These are phyloP conservation scores for Neurospora sp. DNA, from an alignment of 495 filamentous ascomycete genomes.

Conservation along the genomic window DNA sequence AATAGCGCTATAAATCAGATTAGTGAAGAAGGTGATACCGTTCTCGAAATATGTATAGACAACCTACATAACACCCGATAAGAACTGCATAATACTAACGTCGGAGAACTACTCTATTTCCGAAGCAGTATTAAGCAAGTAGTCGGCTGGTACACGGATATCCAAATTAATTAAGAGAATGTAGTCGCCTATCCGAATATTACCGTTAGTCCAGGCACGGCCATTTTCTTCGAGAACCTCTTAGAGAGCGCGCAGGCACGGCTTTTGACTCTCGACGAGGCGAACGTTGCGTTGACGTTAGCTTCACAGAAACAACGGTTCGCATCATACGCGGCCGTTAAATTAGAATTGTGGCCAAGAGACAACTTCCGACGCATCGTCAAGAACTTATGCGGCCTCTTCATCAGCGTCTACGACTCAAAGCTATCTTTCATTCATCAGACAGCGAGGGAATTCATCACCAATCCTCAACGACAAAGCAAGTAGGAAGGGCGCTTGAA, in stretches of 20 bases:
- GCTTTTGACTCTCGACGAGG: slow-evolving; percentile 19
- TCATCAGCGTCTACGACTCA: slow-evolving; percentile 24
- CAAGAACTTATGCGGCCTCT: slow-evolving; percentile 27
- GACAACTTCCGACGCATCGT: slow-evolving; percentile 13
- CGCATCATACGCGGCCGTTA: background rate
- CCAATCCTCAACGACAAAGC: background rate
- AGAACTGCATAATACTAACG: too few species aligned
- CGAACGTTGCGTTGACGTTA: slow-evolving; percentile 11
- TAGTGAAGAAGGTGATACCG: too few species aligned
- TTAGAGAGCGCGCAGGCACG: background rate
- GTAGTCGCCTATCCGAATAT: too few species aligned
- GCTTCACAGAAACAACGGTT: background rate
- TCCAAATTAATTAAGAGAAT: too few species aligned
- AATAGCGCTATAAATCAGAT: too few species aligned
- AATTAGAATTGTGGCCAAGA: slow-evolving; percentile 2
- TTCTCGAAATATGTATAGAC: too few species aligned
- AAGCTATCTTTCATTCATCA: slow-evolving; percentile 34
- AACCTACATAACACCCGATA: too few species aligned
- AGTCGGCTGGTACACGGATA: too few species aligned
- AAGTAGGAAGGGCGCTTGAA: slow-evolving; percentile 12
- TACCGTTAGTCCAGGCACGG: too few species aligned
- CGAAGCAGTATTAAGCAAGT: too few species aligned
- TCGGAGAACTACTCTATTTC: too few species aligned
- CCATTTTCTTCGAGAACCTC: too few species aligned
- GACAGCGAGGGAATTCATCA: slow-evolving; percentile 33